Evolutionary conservation across 83 land plant genomes (phyloP), one percentile per base, ranked within the genome.

Genomic region (Picea mariana): DNA sequence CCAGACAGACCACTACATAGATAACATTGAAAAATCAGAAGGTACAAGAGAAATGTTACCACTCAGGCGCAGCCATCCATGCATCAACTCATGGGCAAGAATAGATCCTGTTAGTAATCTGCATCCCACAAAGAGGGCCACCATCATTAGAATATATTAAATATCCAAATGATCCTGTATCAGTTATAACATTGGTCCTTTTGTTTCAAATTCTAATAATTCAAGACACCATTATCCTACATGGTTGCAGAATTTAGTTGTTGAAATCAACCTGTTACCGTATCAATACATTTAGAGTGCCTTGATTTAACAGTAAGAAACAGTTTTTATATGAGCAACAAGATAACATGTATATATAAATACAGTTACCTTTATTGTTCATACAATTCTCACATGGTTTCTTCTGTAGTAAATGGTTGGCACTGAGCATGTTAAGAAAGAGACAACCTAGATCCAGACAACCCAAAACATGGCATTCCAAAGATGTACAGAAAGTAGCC

Each of bases 31-130:
- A 73, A 44, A 73, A 44, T 24, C 47, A 73, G 15, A 73, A 44
- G 5, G 12, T 21, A 0, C 6, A n/a, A 47, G 23, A 73, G 34
- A n/a, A 12, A 55, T 55, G 58, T 18, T 90, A 96, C 98, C 98
- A 86, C 89, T 89, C 2, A 96, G 89, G 26, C 98, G 98, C 31
- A 96, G 82, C 97, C 97, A 96, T 13, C 97, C 98, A 81, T 96
- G 98, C 98, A 96, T 96, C 77, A 96, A 82, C 82, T 96, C 98
- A 80, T 96, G 98, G 9, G 98, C 94, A 76, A 96, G 93, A 76
- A 96, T 96, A 20, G 97, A 93, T 7, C 98, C 98, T 0, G 98
- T 96, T 20, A 96, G 78, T 69, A 96, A 80, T 79, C 98, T 96
- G 91, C 83, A 44, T 52, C 55, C 31, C 17, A 65, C 88, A 68